Evolutionary conservation across 495 filamentous ascomycete genomes (phyloP).

Genomic region (Gamarada debralockiae): DNA sequence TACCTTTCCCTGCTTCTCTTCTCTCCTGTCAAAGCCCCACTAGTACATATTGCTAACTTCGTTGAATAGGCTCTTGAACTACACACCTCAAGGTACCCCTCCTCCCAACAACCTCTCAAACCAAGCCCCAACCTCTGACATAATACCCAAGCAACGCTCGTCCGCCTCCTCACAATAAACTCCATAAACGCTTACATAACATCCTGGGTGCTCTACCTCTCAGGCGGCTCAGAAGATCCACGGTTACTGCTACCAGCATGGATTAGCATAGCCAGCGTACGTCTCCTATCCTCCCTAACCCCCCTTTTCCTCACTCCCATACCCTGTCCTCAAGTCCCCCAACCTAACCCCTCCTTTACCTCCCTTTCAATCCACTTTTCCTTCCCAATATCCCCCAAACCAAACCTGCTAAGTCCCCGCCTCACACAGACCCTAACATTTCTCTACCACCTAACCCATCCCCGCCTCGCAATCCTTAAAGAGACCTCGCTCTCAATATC

Average conservation of each 20-base stretch:
- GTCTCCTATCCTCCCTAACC: background rate
- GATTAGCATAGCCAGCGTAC: slow-evolving; percentile 71
- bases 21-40: too few relatives aligned
- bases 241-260: slow-evolving; percentile 79
- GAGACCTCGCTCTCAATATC: slow-evolving; percentile 75
- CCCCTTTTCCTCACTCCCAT: background rate
- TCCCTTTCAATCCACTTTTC: background rate
- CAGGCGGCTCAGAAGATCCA: slow-evolving; percentile 69
- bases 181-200: slow-evolving; percentile 77
- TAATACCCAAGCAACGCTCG: slow-evolving; percentile 59
- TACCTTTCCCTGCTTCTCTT: too few relatives aligned
- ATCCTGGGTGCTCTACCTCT: slow-evolving; percentile 73
- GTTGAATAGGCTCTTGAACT: slow-evolving; percentile 70
- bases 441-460: slow-evolving; percentile 77
- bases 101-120: slow-evolving; percentile 2
- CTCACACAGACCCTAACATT: slow-evolving; percentile 62
- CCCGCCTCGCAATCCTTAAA: slow-evolving; percentile 75
- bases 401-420: background rate
- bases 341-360: background rate
- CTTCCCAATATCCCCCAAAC: background rate
- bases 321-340: background rate
- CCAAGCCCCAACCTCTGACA: background rate
- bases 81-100: slow-evolving; percentile 60
- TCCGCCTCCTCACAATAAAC: slow-evolving; percentile 77
- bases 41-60: background rate